Evolutionary conservation across 2,329 filamentous ascomycete species (phyloP).

Genomic region (Cytospora schulzeri): DNA sequence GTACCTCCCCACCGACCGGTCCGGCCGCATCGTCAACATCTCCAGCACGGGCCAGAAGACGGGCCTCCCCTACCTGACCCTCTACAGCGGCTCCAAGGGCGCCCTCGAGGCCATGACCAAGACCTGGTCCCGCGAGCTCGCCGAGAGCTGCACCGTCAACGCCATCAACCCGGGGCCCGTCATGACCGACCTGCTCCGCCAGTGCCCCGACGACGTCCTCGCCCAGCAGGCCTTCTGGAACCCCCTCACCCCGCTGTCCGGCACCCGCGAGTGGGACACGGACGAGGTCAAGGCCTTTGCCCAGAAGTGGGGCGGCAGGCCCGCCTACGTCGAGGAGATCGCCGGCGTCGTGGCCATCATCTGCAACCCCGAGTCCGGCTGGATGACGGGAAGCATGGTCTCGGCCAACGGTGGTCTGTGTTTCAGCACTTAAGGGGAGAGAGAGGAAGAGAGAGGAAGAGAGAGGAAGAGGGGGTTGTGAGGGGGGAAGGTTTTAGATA

Average conservation of each 20-base stretch:
- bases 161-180: conserved; percentile 63
- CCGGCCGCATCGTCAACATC: conserved; percentile 60
- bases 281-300: conserved; percentile 44
- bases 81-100: conserved; percentile 65
- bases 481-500: background rate
- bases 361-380: conserved; percentile 30
- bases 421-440: conserved; percentile 15
- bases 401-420: conserved; percentile 30
- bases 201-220: conserved; percentile 54
- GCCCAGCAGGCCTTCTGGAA: conserved; percentile 42
- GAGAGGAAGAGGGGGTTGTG: too few relatives aligned
- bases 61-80: conserved; percentile 55
- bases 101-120: conserved; percentile 65
- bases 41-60: conserved; percentile 55
- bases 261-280: conserved; percentile 35
- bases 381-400: conserved; percentile 31
- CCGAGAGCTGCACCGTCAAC: conserved; percentile 60
- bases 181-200: conserved; percentile 47
- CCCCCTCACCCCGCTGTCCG: conserved; percentile 52
- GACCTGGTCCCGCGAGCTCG: conserved; percentile 61
- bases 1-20: conserved; percentile 58
- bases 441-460: too few relatives aligned
- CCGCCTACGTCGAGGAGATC: conserved; percentile 55
- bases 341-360: conserved; percentile 30
- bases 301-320: conserved; percentile 51